Conservation (phyloP, 768 basidiomycete species). For the Aureoboletus auriporus region DNA sequence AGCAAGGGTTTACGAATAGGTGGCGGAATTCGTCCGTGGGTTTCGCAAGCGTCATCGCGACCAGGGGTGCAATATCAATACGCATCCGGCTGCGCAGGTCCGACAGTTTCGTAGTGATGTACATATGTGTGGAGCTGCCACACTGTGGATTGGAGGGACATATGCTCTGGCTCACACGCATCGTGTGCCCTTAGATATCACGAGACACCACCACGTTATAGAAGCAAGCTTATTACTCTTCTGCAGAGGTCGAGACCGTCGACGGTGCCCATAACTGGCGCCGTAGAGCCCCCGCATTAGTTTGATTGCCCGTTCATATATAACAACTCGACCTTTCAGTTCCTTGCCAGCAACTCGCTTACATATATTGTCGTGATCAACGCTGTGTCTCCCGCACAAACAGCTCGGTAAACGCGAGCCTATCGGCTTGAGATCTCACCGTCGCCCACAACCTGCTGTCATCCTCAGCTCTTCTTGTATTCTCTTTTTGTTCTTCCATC, state of each 20-base stretch:
- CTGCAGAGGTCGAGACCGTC: background rate
- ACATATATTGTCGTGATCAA: background rate
- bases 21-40: constrained; percentile 17
- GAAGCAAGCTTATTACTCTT: constrained; percentile 25
- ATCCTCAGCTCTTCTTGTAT: constrained; percentile 14
- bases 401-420: constrained; percentile 27
- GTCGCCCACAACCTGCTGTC: constrained; percentile 22
- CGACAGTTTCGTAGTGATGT: too few relatives aligned
- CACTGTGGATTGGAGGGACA: too few relatives aligned
- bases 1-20: constrained; percentile 7
- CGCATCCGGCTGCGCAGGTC: too few relatives aligned
- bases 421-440: constrained; percentile 7
- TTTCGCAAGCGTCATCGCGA: constrained; percentile 14
- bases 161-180: constrained; percentile 10
- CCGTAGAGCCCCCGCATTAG: constrained; percentile 27
- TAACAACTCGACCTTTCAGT: constrained; percentile 10
- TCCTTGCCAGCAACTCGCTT: background rate
- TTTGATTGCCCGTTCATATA: constrained; percentile 11
- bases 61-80: constrained; percentile 3
- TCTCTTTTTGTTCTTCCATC: constrained; percentile 11
- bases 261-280: constrained; percentile 11
- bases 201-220: constrained; percentile 24
- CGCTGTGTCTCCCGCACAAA: constrained; percentile 21
- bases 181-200: constrained; percentile 16
- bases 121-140: too few relatives aligned